phyloP scores from a whole-genome alignment of 345 rosid genomes.

The Arabis hirsuta region DNA sequence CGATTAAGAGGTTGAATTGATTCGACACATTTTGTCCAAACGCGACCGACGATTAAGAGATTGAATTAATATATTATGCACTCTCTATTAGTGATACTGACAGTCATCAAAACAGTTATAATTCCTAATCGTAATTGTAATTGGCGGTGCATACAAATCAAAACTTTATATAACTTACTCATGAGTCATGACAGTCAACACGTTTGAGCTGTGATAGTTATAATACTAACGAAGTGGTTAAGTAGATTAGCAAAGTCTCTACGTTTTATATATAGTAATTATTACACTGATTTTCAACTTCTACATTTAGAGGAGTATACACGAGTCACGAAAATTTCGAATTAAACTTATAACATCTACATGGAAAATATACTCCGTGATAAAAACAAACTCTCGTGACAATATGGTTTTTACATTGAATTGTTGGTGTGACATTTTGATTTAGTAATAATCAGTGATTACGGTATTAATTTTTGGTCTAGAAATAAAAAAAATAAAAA shows the following conservation, averaged over 20 bases:
- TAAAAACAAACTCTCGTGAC: constrained; percentile 3
- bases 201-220: background rate
- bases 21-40: no score
- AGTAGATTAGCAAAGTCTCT: background rate
- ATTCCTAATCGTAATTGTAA: background rate
- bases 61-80: background rate
- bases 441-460: constrained; percentile 1
- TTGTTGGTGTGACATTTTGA: background rate
- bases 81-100: background rate
- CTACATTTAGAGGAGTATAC: constrained; percentile 8
- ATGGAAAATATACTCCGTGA: background rate
- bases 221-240: background rate
- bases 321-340: constrained; percentile 9
- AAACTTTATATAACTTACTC: background rate
- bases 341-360: background rate
- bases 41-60: no score
- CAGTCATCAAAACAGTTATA: background rate
- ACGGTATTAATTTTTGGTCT: background rate
- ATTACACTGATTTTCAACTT: constrained; percentile 22
- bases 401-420: background rate
- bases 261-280: constrained; percentile 15
- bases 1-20: no score
- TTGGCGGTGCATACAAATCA: constrained; percentile 7
- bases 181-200: no score
- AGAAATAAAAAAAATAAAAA: constrained; percentile 11